Base-by-base conservation (phyloP, 2,329 filamentous ascomycete species). In the Aspergillus pseudoterreus region DNA sequence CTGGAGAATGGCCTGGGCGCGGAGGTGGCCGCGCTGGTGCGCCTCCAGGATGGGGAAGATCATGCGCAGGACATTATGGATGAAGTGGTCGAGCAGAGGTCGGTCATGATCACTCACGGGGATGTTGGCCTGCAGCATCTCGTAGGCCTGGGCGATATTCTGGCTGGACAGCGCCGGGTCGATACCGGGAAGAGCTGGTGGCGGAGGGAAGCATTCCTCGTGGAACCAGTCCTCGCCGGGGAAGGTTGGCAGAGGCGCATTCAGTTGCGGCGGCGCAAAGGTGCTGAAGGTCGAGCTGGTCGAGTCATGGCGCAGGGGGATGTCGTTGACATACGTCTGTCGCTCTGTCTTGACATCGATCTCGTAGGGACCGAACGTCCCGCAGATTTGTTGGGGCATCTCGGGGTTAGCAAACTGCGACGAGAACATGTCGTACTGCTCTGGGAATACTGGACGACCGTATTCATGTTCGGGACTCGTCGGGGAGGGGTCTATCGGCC, bases 281-380 rank as follows among this genome's bases (percentile, higher is more conserved):
- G 90, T 92, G 80, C 86, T 95, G 73, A 95, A 96, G 21, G 91
- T 95, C 0, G 92, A 95, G 35, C 91, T 86, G 30, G 90, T 90
- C 11, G 91, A 95, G 72, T 96, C 92, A 59, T 85, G 81, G 54
- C 92, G 79, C 12, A 91, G 88, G 4, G 90, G 90, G 50, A 96
- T 82, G 67, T 96, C 89, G 64, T 96, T 90, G 71, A 96, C 85
- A 71, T 89, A 96, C 78, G 95, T 91, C 62, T 96, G 90, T 58
- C 90, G 82, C 75, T 96, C 92, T 1, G 92, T 96, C 80, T 92
- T 95, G 76, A 97, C 88, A 70, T 96, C 92, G 55, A 96, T 86
- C 72, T 96, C 92, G 69, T 95, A 96, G 0, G 92, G 90, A 17
- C 87, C 82, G 57, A 82, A 81, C 11, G 78, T 71, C 4, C 76